A percentile compares a stretch with the other conserved stretches of the same genome.
These are phyloP conservation scores for Cercospora janseana DNA, from an alignment of 2,329 filamentous ascomycete genomes.

Conservation along the genomic window DNA sequence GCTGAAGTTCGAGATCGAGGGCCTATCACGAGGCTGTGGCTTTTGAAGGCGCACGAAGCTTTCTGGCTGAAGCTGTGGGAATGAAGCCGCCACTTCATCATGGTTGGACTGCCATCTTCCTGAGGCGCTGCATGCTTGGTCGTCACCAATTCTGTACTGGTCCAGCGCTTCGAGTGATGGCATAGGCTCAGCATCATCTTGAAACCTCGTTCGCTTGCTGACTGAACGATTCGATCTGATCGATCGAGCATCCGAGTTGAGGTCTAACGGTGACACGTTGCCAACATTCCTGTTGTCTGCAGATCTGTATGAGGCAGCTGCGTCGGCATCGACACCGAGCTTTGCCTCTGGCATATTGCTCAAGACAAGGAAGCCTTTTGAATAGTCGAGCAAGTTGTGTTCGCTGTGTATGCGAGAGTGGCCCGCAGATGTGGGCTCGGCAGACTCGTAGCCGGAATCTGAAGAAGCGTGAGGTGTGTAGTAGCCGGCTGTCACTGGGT, in stretches of 20 bases:
- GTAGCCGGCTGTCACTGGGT: conserved; percentile 10
- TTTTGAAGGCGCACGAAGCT: not conserved
- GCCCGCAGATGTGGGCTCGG: conserved; percentile 17
- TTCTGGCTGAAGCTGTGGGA: conserved; percentile 1
- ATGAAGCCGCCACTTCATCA: not conserved
- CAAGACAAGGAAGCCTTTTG: conserved; percentile 15
- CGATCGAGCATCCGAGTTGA: conserved; percentile 16
- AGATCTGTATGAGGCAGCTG: conserved; percentile 16
- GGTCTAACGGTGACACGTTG: conserved; percentile 19
- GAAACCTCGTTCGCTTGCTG: conserved; percentile 22
- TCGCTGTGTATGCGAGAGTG: conserved; percentile 31
- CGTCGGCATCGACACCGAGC: conserved; percentile 19
- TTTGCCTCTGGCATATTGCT: conserved; percentile 26
- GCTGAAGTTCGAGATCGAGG: not conserved
- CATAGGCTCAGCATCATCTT: conserved; percentile 21
- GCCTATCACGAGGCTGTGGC: not conserved
- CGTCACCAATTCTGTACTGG: conserved; percentile 7
- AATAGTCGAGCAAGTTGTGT: conserved; percentile 16
- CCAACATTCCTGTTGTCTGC: conserved; percentile 10
- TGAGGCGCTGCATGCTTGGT: not conserved
- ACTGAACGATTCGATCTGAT: conserved; percentile 17
- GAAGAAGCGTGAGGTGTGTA: conserved; percentile 22
- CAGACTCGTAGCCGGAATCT: conserved; percentile 35
- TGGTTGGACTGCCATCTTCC: not conserved
- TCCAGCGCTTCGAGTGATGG: conserved; percentile 18